Evolutionary conservation across 2,329 filamentous ascomycete genomes (phyloP).

Genomic region (Colletotrichum plurivorum): DNA sequence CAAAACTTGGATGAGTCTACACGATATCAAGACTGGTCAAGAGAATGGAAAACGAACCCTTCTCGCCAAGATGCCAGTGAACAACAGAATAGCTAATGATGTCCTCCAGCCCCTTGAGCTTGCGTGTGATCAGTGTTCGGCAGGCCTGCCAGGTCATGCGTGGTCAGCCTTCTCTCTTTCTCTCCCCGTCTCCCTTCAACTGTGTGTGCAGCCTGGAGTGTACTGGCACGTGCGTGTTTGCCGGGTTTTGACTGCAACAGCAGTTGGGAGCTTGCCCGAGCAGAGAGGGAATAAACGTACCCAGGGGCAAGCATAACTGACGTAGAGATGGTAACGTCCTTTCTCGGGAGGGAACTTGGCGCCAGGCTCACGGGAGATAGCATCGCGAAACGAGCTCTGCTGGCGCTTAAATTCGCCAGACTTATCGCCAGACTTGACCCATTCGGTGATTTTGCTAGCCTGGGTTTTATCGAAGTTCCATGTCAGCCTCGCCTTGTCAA

Average conservation of each 20-base stretch:
- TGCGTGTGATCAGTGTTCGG: constrained; percentile 87
- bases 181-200: background rate
- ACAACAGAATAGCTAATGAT: constrained; percentile 85
- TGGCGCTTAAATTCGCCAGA: constrained; percentile 95
- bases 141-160: constrained; percentile 68
- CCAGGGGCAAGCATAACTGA: constrained; percentile 96
- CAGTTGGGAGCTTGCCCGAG: too few species aligned
- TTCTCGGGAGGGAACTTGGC: constrained; percentile 88
- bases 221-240: too few species aligned
- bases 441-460: constrained; percentile 79
- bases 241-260: too few species aligned
- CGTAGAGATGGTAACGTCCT: constrained; percentile 93
- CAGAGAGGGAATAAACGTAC: constrained; percentile 51
- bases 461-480: constrained; percentile 6
- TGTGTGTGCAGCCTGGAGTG: too few species aligned
- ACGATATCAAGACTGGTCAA: too few species aligned
- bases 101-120: constrained; percentile 92
- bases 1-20: too few species aligned
- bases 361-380: constrained; percentile 79
- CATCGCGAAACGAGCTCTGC: constrained; percentile 84
- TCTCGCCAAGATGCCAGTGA: constrained; percentile 86
- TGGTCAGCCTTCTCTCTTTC: background rate
- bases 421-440: constrained; percentile 83
- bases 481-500: background rate
- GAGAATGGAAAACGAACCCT: constrained; percentile 54